These are phyloP conservation scores for Microthlaspi erraticum DNA, from an alignment of 345 rosid genomes.

Conservation along the genomic window DNA sequence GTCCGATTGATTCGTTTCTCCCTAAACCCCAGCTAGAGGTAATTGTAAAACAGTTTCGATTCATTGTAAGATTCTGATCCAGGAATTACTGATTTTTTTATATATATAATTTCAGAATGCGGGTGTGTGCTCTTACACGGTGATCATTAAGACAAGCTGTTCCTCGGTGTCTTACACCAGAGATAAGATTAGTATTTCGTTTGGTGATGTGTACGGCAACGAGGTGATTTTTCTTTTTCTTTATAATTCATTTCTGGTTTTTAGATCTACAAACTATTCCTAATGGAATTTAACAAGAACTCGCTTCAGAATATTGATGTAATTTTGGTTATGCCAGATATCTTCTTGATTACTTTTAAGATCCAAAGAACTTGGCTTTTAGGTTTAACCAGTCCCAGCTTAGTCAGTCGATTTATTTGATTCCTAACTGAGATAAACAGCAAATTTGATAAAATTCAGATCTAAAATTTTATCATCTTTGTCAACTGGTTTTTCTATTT, in stretches of 20 bases:
- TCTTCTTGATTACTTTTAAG: neutral
- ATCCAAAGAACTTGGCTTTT: constrained; percentile 10
- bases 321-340: no score
- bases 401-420: neutral
- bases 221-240: constrained; percentile 47
- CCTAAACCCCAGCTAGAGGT: constrained; percentile 50
- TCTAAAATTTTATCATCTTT: neutral
- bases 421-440: no score
- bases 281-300: neutral
- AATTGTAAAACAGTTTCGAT: neutral
- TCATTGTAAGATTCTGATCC: constrained; percentile 22
- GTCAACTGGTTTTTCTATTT: neutral
- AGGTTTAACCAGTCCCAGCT: neutral
- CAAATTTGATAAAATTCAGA: neutral
- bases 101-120: constrained; percentile 34
- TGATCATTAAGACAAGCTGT: constrained; percentile 66
- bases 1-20: constrained; percentile 43
- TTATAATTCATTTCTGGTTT: neutral
- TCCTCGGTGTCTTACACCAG: constrained; percentile 60
- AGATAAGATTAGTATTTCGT: constrained; percentile 68
- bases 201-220: constrained; percentile 75
- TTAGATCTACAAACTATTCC: constrained; percentile 7
- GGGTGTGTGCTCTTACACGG: constrained; percentile 59
- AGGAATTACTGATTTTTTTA: neutral
- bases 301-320: no score